phyloP scores from a whole-genome alignment of 1,139 yeast genomes.

The Sugiyamaella novakii region DNA sequence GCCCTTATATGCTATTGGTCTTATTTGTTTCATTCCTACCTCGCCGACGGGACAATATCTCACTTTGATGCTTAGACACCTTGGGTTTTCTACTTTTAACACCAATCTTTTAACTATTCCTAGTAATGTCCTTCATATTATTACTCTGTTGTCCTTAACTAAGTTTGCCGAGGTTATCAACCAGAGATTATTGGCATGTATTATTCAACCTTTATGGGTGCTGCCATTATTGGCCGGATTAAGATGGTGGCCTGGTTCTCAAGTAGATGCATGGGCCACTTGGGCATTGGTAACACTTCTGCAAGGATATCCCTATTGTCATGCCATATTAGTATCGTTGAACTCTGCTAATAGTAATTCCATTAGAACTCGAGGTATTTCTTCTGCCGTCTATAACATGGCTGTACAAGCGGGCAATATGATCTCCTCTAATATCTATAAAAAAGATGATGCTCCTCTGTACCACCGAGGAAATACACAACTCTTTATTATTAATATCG shows the following conservation, averaged over 20 bases:
- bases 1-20: constrained; percentile 57
- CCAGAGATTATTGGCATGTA: constrained; percentile 41
- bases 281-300: constrained; percentile 52
- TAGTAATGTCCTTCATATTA: constrained; percentile 45
- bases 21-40: constrained; percentile 48
- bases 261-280: constrained; percentile 53
- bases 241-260: constrained; percentile 54
- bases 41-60: constrained; percentile 51
- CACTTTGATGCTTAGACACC: constrained; percentile 51
- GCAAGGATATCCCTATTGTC: constrained; percentile 52
- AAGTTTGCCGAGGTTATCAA: constrained; percentile 52
- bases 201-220: constrained; percentile 43
- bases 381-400: constrained; percentile 61
- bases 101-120: constrained; percentile 61
- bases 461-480: constrained; percentile 55
- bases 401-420: constrained; percentile 56
- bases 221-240: constrained; percentile 47
- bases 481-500: constrained; percentile 43
- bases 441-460: constrained; percentile 54
- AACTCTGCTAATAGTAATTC: constrained; percentile 59
- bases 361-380: constrained; percentile 56
- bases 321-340: constrained; percentile 60
- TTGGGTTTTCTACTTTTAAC: constrained; percentile 59
- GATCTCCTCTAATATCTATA: constrained; percentile 52
- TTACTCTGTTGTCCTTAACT: constrained; percentile 47